These are phyloP conservation scores for Cercophora scortea DNA, from an alignment of 495 filamentous ascomycete species.

Conservation along the genomic window DNA sequence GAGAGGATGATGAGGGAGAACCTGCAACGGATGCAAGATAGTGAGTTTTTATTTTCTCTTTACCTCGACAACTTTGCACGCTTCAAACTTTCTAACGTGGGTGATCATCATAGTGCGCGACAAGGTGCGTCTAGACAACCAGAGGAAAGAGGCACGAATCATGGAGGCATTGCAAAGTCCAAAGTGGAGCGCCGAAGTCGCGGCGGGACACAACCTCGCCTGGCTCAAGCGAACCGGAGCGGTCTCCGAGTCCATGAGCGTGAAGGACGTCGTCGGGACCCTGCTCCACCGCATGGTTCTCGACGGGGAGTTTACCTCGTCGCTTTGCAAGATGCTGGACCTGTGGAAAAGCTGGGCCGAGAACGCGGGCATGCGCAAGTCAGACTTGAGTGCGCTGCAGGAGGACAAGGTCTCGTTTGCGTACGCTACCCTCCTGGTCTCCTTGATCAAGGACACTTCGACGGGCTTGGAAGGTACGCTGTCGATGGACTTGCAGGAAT, in stretches of 20 bases:
- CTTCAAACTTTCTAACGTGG: too few species aligned
- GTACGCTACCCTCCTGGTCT: conserved; percentile 44
- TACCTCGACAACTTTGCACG: too few species aligned
- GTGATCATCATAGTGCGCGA: conserved; percentile 26
- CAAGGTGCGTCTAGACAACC: conserved; percentile 20
- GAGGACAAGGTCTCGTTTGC: conserved; percentile 40
- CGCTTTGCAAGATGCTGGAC: conserved; percentile 44
- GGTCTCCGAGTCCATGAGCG: conserved; percentile 11
- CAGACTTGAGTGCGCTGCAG: conserved; percentile 38
- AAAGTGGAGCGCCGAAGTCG: conserved; percentile 43
- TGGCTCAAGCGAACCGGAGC: conserved; percentile 35
- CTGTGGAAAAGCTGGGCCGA: conserved; percentile 51
- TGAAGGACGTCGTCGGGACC: conserved; percentile 38
- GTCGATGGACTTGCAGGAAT: conserved; percentile 55
- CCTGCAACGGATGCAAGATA: conserved; percentile 30
- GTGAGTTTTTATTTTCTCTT: conserved; percentile 20
- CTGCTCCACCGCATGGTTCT: conserved; percentile 49
- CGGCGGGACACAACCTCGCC: conserved; percentile 40
- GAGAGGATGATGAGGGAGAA: conserved; percentile 29
- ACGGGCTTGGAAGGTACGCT: conserved; percentile 42
- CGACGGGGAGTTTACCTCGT: conserved; percentile 35
- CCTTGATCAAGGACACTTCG: conserved; percentile 41
- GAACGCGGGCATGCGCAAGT: conserved; percentile 48
- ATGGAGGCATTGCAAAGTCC: conserved; percentile 51
- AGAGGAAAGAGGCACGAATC: conserved; percentile 35